phyloP scores from a whole-genome alignment of 495 filamentous ascomycete genomes.

The Penicillium samsonianum region DNA sequence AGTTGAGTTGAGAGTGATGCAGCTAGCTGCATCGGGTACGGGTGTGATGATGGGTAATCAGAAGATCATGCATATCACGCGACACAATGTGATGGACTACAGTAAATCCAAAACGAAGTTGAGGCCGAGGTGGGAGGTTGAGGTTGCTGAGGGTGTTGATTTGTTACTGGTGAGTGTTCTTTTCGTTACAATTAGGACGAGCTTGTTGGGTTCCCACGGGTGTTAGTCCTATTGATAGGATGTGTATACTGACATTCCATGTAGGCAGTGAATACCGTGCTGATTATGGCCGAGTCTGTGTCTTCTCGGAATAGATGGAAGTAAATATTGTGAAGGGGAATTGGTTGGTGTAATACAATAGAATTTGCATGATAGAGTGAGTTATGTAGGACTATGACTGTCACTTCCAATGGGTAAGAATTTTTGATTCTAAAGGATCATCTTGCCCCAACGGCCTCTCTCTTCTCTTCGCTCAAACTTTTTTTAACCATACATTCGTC shows the following conservation, averaged over 20 bases:
- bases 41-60: slow-evolving; percentile 28
- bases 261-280: slow-evolving; percentile 26
- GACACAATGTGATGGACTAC: slow-evolving; percentile 21
- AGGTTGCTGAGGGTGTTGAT: slow-evolving; percentile 31
- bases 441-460: background rate
- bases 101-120: slow-evolving; percentile 9
- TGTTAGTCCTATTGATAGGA: background rate
- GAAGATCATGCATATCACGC: slow-evolving; percentile 24
- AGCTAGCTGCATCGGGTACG: slow-evolving; percentile 15
- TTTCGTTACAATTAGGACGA: background rate
- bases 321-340: background rate
- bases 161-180: slow-evolving; percentile 26
- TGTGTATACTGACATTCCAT: background rate
- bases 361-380: background rate
- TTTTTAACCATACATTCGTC: slow-evolving; percentile 36
- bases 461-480: slow-evolving; percentile 12
- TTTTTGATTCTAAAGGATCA: slow-evolving; percentile 8
- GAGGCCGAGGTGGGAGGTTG: slow-evolving; percentile 27
- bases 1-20: slow-evolving; percentile 23
- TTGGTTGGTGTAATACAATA: background rate
- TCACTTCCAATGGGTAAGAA: background rate
- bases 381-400: background rate
- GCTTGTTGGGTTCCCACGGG: background rate
- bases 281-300: slow-evolving; percentile 21
- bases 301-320: slow-evolving; percentile 2